A percentile compares a stretch with the other conserved stretches of the same genome.
Conservation (phyloP, 768 basidiomycete genomes). For the Cantharellus cinnabarinus region DNA sequence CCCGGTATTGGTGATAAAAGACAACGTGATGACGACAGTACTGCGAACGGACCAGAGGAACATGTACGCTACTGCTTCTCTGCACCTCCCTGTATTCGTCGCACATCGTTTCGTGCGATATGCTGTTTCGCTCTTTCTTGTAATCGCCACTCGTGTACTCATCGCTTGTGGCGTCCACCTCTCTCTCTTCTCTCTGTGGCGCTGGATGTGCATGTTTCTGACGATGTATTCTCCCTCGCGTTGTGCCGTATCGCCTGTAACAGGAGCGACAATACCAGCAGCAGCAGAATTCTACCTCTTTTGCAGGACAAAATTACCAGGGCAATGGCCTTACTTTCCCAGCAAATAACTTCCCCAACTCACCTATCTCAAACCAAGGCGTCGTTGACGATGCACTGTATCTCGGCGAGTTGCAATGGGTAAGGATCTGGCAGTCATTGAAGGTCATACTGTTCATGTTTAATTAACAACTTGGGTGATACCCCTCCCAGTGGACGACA, state of each 20-base stretch:
- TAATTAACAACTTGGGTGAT: neutral
- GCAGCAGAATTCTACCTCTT: neutral
- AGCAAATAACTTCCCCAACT: neutral
- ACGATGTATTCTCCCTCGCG: neutral
- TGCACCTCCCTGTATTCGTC: neutral
- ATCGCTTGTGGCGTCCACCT: neutral
- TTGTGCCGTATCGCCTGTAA: neutral
- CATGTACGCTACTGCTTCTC: neutral
- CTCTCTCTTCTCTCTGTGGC: neutral
- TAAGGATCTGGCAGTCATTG: neutral
- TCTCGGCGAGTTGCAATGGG: constrained; percentile 1
- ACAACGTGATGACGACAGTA: neutral
- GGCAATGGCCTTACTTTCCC: neutral
- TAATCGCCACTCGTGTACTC: neutral
- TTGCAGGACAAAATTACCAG: neutral
- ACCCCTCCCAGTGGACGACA: constrained; percentile 63
- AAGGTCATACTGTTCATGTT: neutral
- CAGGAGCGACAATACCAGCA: neutral
- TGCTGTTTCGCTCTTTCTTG: neutral
- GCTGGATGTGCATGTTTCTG: too few relatives aligned
- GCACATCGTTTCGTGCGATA: neutral
- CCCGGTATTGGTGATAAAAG: neutral
- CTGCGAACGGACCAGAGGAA: neutral
- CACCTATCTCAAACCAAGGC: neutral
- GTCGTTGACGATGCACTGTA: neutral